Percentiles rank a stretch among this genome's conserved stretches.
These are phyloP conservation scores for Ensete glaucum DNA, from an alignment of 176 grass and related monocot species.

Conservation along the genomic window DNA sequence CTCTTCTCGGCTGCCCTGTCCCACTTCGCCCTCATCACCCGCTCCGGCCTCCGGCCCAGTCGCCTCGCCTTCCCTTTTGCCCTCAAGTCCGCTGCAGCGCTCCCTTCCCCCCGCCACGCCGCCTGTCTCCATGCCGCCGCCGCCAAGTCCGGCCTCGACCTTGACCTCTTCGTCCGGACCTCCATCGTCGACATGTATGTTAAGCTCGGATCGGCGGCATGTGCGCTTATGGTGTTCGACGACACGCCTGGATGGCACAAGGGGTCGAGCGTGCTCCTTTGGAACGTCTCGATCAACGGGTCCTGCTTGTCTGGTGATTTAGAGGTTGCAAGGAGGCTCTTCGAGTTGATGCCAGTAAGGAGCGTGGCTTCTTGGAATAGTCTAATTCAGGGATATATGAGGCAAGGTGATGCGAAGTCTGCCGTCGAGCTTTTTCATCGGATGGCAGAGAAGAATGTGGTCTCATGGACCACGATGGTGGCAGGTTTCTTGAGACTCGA, in stretches of 20 bases:
- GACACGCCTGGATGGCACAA: conserved; percentile 15
- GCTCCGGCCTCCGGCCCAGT: conserved; percentile 1
- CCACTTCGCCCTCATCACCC: conserved; percentile 11
- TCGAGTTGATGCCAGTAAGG: conserved; percentile 7
- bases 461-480: conserved; percentile 17
- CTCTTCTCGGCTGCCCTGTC: conserved; percentile 10
- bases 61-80: conserved; percentile 8
- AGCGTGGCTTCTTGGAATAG: conserved; percentile 13
- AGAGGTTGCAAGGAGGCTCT: conserved; percentile 2
- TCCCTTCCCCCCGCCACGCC: neutral
- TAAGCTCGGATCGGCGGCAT: neutral
- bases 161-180: conserved; percentile 18
- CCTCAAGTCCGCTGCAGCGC: conserved; percentile 1
- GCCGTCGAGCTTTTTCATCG: conserved; percentile 5
- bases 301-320: neutral
- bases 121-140: conserved; percentile 11
- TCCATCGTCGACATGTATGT: conserved; percentile 16
- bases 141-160: conserved; percentile 7
- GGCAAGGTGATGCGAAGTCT: neutral
- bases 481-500: conserved; percentile 5
- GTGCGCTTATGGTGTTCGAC: conserved; percentile 17
- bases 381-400: conserved; percentile 6
- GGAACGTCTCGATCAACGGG: conserved; percentile 14
- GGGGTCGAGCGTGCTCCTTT: conserved; percentile 3
- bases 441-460: conserved; percentile 17